phyloP scores from a whole-genome alignment of 2,329 filamentous ascomycete species.

The Ascocoryne sarcoides region DNA sequence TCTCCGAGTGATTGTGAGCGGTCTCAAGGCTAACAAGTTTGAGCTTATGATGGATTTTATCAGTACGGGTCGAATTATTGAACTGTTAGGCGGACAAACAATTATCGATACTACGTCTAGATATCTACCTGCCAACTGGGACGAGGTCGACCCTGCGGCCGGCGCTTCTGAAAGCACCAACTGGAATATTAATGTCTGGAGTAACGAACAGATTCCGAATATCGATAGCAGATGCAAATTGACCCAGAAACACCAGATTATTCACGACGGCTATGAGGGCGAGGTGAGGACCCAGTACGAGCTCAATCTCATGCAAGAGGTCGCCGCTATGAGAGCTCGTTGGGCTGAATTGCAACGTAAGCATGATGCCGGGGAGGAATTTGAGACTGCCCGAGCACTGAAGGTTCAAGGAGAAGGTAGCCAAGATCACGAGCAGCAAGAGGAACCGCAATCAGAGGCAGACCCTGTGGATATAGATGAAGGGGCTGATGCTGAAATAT shows the following conservation, averaged over 20 bases:
- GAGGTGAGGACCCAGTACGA: too few species aligned
- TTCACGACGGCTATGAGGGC: too few species aligned
- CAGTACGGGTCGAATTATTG: conserved; percentile 1
- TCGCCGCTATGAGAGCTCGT: neutral
- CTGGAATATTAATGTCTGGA: neutral
- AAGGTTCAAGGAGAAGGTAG: too few species aligned
- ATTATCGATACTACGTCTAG: too few species aligned
- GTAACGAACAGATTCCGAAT: neutral
- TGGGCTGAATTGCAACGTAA: neutral
- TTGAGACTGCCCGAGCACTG: too few species aligned
- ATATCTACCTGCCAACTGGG: neutral
- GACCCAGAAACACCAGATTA: too few species aligned
- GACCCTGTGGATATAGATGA: too few species aligned
- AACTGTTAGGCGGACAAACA: neutral
- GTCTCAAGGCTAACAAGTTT: conserved; percentile 4
- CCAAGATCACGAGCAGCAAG: too few species aligned
- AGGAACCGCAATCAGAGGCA: too few species aligned
- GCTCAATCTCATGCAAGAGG: neutral
- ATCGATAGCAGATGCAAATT: neutral
- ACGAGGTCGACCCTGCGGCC: neutral
- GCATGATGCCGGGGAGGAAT: neutral
- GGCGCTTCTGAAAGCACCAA: neutral
- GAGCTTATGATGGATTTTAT: conserved; percentile 4
- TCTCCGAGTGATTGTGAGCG: neutral
- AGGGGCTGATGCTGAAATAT: too few species aligned